Percentiles rank a stretch among this genome's conserved stretches.
Conservation (phyloP, 768 basidiomycete genomes). For the Tricholoma hemisulphureum region DNA sequence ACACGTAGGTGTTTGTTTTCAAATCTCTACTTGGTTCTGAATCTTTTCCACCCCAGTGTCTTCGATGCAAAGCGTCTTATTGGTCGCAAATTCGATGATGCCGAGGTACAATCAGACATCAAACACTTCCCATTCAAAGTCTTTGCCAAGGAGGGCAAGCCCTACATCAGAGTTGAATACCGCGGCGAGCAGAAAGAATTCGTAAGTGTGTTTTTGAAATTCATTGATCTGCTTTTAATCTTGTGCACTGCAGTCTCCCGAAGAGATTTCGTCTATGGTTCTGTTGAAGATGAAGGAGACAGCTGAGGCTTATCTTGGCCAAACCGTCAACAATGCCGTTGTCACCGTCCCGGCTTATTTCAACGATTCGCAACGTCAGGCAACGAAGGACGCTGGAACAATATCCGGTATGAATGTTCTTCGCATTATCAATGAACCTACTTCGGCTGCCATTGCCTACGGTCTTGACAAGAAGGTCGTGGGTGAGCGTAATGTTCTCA, state of each 20-base stretch:
- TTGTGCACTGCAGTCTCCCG: constrained; percentile 65
- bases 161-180: constrained; percentile 86
- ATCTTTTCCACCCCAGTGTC: constrained; percentile 50
- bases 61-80: constrained; percentile 99
- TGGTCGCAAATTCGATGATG: constrained; percentile 85
- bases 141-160: constrained; percentile 83
- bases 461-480: constrained; percentile 93
- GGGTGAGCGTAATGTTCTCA: constrained; percentile 93
- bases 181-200: constrained; percentile 94
- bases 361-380: constrained; percentile 98
- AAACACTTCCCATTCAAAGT: constrained; percentile 96
- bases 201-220: constrained; percentile 44
- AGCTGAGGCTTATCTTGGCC: constrained; percentile 93
- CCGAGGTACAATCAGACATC: constrained; percentile 79
- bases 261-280: constrained; percentile 98
- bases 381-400: constrained; percentile 95
- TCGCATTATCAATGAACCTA: constrained; percentile 99
- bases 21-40: constrained; percentile 2
- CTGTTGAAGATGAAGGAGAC: constrained; percentile 98
- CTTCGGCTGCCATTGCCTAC: constrained; percentile 97
- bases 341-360: constrained; percentile 98
- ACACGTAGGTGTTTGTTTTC: constrained; percentile 53
- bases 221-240: constrained; percentile 14
- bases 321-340: constrained; percentile 82
- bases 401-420: constrained; percentile 95